Conservation (phyloP, 2,329 filamentous ascomycete species). For the Arthrobotrys sinensis region DNA sequence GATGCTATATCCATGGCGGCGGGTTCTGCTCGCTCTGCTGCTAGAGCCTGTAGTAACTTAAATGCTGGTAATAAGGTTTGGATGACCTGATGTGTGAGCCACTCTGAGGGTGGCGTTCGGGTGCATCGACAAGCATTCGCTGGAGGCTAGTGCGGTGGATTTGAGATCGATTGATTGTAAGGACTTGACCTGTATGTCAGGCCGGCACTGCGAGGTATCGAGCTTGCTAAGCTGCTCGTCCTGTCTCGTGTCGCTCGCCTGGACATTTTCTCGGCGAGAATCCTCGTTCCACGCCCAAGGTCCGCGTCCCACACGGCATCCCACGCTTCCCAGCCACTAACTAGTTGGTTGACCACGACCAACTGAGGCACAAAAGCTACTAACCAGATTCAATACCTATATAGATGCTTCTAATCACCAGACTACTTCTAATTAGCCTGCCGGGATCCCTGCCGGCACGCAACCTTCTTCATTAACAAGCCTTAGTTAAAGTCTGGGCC, state of each 20-base stretch:
- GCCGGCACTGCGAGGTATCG: neutral
- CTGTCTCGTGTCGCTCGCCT: conserved; percentile 2
- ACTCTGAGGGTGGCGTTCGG: conserved; percentile 42
- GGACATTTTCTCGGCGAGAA: neutral
- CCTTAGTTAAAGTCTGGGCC: too few relatives aligned
- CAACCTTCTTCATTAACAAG: too few relatives aligned
- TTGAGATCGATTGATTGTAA: conserved; percentile 22
- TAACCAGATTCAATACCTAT: too few relatives aligned
- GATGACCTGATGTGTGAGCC: conserved; percentile 56
- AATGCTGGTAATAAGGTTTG: conserved; percentile 36
- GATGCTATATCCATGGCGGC: conserved; percentile 53
- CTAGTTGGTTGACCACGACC: too few relatives aligned
- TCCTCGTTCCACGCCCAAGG: neutral
- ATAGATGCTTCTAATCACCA: too few relatives aligned
- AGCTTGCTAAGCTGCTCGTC: conserved; percentile 12
- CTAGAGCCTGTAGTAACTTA: neutral
- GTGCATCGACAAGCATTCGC: conserved; percentile 32
- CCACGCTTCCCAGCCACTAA: too few relatives aligned
- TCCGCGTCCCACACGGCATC: too few relatives aligned
- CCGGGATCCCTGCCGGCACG: too few relatives aligned
- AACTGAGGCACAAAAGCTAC: too few relatives aligned
- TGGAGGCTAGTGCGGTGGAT: conserved; percentile 19
- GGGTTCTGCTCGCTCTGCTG: conserved; percentile 2
- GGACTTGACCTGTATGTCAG: too few relatives aligned
- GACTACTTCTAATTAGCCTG: too few relatives aligned